Evolutionary conservation across 2,329 filamentous ascomycete species (phyloP), one percentile per base, ranked within the genome.

Genomic region (Fusarium ramigenum): DNA sequence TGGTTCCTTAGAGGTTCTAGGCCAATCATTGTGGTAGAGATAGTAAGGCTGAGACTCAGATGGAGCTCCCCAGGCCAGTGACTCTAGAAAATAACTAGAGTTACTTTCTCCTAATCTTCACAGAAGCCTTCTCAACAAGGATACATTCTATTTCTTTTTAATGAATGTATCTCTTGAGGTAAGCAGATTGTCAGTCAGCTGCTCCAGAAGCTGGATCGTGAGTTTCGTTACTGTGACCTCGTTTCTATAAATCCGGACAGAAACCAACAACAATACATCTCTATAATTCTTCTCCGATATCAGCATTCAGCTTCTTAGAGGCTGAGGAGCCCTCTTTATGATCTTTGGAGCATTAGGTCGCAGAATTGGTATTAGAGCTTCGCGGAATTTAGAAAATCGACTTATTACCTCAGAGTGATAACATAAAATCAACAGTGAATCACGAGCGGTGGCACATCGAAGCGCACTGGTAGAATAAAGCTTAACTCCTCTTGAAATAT

Each of bases 11-110:
- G 10, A 7, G 5, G 23, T 15, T 32, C 15, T 19, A 2, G 7
- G 21, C 19, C 8, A 14, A 19, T 34, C 11, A 1, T 12, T 19
- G 25, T 3, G 2, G n/a, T 21, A 7, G 9, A 21, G 2, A 11
- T 15, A 10, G 32, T 7, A 16, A 36, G 14, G 18, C 18, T 52
- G n/a, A 11, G 32, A 21, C 12, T 25, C 18, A 36, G 49, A 25
- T 25, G 47, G 30, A 19, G 47, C 30, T 50, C 15, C 28, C 21
- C 8, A 34, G 30, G 21, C 16, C 11, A 19, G 21, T 23, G 47
- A 34, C 47, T 50, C 11, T n/a, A 16, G 21, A 49, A 32, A 12
- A 16, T 30, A 11, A 30, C 46, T 32, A 11, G 10, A n/a, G 28
- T 9, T 10, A 23, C 21, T 23, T 23, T 23, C 47, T 32, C 30